phyloP scores from a whole-genome alignment of 352 stramenopile species.

The Globisporangium takayamanum region DNA sequence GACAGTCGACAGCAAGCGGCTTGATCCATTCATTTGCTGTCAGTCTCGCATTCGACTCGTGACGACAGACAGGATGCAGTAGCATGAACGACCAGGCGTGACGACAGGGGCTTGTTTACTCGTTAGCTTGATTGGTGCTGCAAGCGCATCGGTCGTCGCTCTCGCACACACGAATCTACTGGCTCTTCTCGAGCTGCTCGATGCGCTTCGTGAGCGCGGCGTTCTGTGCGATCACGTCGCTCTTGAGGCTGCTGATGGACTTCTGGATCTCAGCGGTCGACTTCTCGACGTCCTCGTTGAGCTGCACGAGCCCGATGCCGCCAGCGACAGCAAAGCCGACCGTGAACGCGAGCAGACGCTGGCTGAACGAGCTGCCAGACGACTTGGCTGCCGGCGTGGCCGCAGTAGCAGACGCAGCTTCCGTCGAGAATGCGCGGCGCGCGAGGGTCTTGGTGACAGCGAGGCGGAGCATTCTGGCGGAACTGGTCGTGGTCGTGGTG shows the following conservation, averaged over 20 bases:
- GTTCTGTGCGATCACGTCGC: slow-evolving; percentile 65
- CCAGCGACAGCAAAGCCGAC: slow-evolving; percentile 59
- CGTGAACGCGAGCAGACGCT: slow-evolving; percentile 63
- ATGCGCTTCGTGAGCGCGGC: slow-evolving; percentile 62
- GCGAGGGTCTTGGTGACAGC: slow-evolving; percentile 9
- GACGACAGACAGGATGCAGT: too few species aligned
- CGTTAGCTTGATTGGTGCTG: background rate
- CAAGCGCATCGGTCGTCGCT: background rate
- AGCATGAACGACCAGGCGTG: too few species aligned
- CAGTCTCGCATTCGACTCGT: too few species aligned
- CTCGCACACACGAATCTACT: slow-evolving; percentile 21
- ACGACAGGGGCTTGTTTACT: too few species aligned
- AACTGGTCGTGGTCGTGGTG: background rate
- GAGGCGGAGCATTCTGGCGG: slow-evolving; percentile 10
- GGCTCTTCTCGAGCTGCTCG: slow-evolving; percentile 64
- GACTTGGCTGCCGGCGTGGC: slow-evolving; percentile 17
- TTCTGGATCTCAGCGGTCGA: slow-evolving; percentile 70
- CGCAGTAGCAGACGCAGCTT: slow-evolving; percentile 13
- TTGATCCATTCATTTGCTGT: too few species aligned
- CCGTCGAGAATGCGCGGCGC: slow-evolving; percentile 47
- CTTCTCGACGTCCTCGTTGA: slow-evolving; percentile 63
- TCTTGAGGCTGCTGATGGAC: slow-evolving; percentile 56
- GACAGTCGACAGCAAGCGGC: too few species aligned
- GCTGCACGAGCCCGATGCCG: slow-evolving; percentile 60
- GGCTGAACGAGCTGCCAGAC: slow-evolving; percentile 60